Evolutionary conservation across 2,329 filamentous ascomycete genomes (phyloP).

Genomic region (Stagonosporopsis cucurbitacearum): DNA sequence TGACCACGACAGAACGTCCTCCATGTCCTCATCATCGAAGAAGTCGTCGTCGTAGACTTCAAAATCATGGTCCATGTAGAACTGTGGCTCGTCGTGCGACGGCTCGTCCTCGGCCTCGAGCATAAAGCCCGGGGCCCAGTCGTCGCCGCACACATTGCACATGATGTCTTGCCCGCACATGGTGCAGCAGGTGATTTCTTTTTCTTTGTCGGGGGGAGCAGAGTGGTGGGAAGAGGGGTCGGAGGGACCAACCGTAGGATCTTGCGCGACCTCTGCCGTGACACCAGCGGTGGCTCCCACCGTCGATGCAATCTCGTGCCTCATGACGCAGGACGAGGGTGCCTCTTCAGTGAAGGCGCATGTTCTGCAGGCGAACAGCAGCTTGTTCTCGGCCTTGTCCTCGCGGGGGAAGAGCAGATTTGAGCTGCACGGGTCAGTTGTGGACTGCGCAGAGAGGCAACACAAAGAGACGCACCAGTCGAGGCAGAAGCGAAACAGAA

Average conservation of each 20-base stretch:
- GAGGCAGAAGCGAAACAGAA: constrained; percentile 96
- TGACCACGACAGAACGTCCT: constrained; percentile 42
- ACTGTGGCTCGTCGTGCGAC: constrained; percentile 31
- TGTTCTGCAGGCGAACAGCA: constrained; percentile 95
- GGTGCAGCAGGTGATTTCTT: constrained; percentile 58
- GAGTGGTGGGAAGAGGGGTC: constrained; percentile 39
- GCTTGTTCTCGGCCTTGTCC: constrained; percentile 79
- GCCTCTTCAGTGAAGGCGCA: constrained; percentile 91
- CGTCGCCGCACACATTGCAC: constrained; percentile 60
- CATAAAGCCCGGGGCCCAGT: constrained; percentile 52
- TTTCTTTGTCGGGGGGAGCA: constrained; percentile 28
- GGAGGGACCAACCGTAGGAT: constrained; percentile 90
- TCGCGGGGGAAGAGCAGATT: constrained; percentile 99
- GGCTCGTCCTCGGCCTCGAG: constrained; percentile 53
- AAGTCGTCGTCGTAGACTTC: constrained; percentile 31
- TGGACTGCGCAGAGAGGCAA: not conserved
- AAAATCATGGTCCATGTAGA: constrained; percentile 21
- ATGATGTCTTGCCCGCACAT: constrained; percentile 65
- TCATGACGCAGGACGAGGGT: constrained; percentile 89
- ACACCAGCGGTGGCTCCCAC: constrained; percentile 96
- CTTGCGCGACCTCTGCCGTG: constrained; percentile 93
- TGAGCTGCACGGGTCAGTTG: constrained; percentile 62
- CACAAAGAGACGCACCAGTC: constrained; percentile 72
- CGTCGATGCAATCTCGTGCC: constrained; percentile 89
- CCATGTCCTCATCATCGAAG: constrained; percentile 36